Percentiles rank a stretch among this genome's conserved stretches.
phyloP scores from a whole-genome alignment of 306 rosid species.

The Albizia julibrissin region DNA sequence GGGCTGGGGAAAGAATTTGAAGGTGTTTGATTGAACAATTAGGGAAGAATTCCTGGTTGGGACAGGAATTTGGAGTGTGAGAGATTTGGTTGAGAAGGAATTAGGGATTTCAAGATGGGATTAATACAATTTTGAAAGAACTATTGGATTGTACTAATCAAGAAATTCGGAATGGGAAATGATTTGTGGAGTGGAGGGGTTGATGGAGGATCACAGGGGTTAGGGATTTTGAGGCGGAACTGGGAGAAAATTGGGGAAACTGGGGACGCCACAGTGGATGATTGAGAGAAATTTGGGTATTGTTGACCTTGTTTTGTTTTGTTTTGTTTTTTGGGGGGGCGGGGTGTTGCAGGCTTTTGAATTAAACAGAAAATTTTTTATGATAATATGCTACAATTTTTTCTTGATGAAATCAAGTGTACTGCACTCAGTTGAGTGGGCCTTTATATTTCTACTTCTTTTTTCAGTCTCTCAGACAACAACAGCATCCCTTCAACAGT shows the following conservation, averaged over 20 bases:
- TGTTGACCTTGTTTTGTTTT: neutral
- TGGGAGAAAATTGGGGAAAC: slow-evolving; percentile 1
- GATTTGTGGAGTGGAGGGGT: neutral
- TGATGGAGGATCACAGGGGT: neutral
- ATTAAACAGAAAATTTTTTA: neutral
- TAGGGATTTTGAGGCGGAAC: neutral
- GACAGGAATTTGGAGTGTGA: neutral
- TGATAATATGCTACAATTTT: neutral
- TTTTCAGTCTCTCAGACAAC: slow-evolving; percentile 49
- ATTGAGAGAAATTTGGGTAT: neutral
- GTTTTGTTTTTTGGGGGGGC: neutral
- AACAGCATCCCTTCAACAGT: slow-evolving; percentile 48
- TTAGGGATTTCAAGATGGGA: neutral
- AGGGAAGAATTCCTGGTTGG: neutral
- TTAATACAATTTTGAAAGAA: neutral
- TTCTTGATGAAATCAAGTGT: slow-evolving; percentile 9
- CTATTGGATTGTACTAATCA: neutral
- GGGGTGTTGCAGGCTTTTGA: neutral
- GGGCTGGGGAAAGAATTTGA: neutral
- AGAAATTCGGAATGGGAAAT: neutral
- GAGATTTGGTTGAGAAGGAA: neutral
- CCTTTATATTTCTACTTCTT: slow-evolving; percentile 25
- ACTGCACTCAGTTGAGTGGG: slow-evolving; percentile 8
- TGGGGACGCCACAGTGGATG: neutral
- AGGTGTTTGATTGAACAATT: neutral